Base-by-base conservation (phyloP, 2,329 filamentous ascomycete species). In the Cercospora sp. region DNA sequence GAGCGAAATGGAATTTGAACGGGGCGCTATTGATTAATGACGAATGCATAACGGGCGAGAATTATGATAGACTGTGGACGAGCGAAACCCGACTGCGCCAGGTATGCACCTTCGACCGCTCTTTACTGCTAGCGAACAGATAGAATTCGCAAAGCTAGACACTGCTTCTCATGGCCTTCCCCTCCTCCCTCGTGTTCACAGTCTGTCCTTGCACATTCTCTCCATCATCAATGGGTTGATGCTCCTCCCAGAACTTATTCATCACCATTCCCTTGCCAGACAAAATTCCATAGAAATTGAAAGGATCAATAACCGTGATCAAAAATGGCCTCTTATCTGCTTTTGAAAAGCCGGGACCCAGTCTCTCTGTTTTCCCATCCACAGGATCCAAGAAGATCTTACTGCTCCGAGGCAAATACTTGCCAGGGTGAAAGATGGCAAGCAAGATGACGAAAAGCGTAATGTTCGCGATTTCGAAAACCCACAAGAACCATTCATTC, bases 401-500 rank as follows among this genome's bases (percentile, higher is more conserved):
- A 70, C 84, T 83, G 2, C 81, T 83, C 5, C 75, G 75, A 0
- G 86, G 86, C 6, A 87, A 76, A 30, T 79, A 82, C 36, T 78
- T 80, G 42, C 83, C 84, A 0, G 85, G 85, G 64, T 86, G 84
- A 58, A 80, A 85, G 20, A 84, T 65, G 67, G 86, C 86, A n/a
- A 86, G 77, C 62, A 87, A 70, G 4, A 80, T 78, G 12, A 82
- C 84, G 69, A 86, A 86, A 60, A 80, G 69, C 18, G 84, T 82
- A 81, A 87, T 86, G 62, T 86, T 80, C 2, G 78, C 74, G 4
- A 80, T 81, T 70, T 87, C 86, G 66, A 87, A 86, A 33, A 86
- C 77, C 81, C 83, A 87, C 68, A 87, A 84, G 70, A 83, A 85
- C 72, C 81, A 81, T 65, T 87, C 85, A 60, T 84, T 80, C 51